Conservation (phyloP, 169 alveolate species). For the Eimeria maxima region DNA sequence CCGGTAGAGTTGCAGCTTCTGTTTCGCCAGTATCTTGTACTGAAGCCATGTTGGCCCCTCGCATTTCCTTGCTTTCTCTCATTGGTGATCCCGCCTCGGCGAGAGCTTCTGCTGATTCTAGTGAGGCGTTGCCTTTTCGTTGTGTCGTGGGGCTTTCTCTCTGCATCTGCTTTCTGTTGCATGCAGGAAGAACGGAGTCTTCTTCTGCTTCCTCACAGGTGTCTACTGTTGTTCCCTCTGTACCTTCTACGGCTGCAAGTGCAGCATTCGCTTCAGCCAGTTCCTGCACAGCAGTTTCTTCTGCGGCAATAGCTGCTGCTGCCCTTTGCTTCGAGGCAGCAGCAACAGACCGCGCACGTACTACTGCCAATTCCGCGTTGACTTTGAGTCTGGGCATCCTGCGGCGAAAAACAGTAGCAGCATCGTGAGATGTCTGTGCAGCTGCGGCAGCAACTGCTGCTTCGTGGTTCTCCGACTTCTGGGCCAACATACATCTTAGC, state of each 20-base stretch:
- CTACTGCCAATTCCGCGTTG: conserved; percentile 1
- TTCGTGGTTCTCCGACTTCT: background rate
- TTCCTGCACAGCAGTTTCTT: conserved; percentile 45
- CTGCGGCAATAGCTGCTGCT: conserved; percentile 39
- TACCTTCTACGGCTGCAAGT: background rate
- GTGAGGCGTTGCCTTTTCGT: background rate
- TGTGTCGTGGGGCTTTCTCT: background rate
- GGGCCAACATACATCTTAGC: conserved; percentile 69
- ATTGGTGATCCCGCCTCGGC: background rate
- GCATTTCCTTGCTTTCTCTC: background rate
- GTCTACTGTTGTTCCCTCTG: background rate
- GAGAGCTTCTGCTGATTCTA: background rate
- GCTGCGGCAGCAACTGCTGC: conserved; percentile 40
- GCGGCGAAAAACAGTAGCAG: background rate
- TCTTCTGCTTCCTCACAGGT: background rate
- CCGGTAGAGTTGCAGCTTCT: background rate
- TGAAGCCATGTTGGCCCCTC: background rate
- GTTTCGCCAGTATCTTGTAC: background rate
- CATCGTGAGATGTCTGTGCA: background rate
- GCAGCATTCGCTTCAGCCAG: conserved; percentile 59
- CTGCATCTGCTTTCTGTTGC: conserved; percentile 6
- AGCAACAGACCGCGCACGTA: conserved; percentile 22
- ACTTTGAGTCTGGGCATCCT: background rate
- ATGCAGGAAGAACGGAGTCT: background rate
- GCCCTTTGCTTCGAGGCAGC: conserved; percentile 56